Evolutionary conservation across 116 monocot genomes (phyloP).

Genomic region (Phalaenopsis hybrid): DNA sequence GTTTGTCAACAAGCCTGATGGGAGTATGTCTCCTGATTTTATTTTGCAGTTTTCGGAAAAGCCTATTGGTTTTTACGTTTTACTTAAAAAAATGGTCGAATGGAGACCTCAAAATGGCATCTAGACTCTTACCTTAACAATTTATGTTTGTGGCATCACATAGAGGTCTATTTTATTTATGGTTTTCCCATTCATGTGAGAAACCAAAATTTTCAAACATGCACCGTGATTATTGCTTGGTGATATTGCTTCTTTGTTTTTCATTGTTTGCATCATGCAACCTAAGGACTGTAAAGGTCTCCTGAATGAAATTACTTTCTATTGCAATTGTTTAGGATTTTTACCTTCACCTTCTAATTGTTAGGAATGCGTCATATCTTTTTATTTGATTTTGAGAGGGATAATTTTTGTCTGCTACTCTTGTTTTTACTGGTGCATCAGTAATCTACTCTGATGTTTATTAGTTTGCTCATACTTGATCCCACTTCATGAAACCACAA

Average conservation of each 20-base stretch:
- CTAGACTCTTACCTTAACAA: background rate
- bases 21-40: constrained; percentile 39
- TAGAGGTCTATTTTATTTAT: background rate
- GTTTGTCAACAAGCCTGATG: constrained; percentile 93
- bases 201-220: background rate
- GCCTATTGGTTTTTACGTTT: constrained; percentile 4
- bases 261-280: background rate
- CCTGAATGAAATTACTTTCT: background rate
- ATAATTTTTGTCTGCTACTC: background rate
- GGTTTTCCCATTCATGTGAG: constrained; percentile 1
- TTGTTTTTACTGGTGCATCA: background rate
- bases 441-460: background rate
- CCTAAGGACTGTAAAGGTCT: background rate
- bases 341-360: background rate
- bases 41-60: background rate
- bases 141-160: constrained; percentile 4
- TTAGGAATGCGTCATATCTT: background rate
- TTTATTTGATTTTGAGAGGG: background rate
- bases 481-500: background rate
- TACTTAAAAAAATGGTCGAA: background rate
- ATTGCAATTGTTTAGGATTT: background rate
- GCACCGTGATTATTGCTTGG: background rate
- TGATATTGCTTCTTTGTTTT: background rate
- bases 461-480: background rate
- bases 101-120: background rate